A percentile compares a stretch with the other conserved stretches of the same genome.
phyloP scores from a whole-genome alignment of 805 yeast genomes.

The Barnettozyma vustinii region DNA sequence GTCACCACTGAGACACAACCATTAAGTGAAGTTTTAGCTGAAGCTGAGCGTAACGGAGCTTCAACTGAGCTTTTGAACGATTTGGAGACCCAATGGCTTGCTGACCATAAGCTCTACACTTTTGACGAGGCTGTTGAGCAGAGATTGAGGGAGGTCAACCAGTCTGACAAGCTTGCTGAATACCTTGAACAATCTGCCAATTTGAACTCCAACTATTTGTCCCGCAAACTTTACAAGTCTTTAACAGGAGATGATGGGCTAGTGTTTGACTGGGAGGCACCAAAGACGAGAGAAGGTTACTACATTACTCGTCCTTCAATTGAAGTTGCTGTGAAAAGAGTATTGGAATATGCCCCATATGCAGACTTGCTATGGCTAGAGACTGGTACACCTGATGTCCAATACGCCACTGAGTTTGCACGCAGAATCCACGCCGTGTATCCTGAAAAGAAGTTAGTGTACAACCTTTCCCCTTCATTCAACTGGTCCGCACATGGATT shows the following conservation, averaged over 20 bases:
- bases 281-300: constrained; percentile 54
- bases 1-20: constrained; percentile 35
- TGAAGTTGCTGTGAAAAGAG: constrained; percentile 85
- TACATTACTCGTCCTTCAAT: constrained; percentile 44
- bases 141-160: constrained; percentile 19
- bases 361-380: constrained; percentile 99
- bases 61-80: constrained; percentile 29
- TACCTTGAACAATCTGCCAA: constrained; percentile 17
- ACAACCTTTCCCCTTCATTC: constrained; percentile 94
- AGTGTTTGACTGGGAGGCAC: constrained; percentile 53
- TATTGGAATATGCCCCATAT: constrained; percentile 90
- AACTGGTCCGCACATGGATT: constrained; percentile 96
- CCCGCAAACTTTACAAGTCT: constrained; percentile 19
- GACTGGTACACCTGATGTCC: constrained; percentile 88
- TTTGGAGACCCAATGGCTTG: constrained; percentile 44
- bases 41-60: constrained; percentile 38
- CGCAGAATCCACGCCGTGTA: constrained; percentile 75
- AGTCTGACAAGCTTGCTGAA: constrained; percentile 23
- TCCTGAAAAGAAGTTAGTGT: constrained; percentile 95
- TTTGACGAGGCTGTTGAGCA: constrained; percentile 45
- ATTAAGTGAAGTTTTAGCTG: constrained; percentile 38
- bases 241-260: constrained; percentile 7
- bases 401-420: constrained; percentile 92
- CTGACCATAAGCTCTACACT: constrained; percentile 36
- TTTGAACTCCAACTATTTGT: constrained; percentile 15